Percentiles rank a stretch among this genome's conserved stretches.
Evolutionary conservation across 345 rosid species (phyloP).

Genomic region (Kandelia obovata): DNA sequence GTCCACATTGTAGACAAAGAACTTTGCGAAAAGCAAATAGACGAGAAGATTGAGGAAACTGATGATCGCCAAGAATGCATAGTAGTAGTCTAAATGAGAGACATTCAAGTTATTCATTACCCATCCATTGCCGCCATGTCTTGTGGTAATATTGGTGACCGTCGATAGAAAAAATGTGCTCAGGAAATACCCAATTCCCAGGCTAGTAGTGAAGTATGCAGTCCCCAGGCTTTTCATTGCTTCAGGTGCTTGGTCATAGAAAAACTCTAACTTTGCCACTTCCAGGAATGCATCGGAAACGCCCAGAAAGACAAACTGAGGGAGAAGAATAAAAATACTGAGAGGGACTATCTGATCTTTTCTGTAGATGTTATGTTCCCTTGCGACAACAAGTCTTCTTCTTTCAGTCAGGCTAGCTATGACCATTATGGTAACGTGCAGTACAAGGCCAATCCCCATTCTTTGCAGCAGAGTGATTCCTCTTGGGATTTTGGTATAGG

Average conservation of each 20-base stretch:
- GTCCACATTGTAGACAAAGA: constrained; percentile 54
- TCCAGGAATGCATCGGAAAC: constrained; percentile 67
- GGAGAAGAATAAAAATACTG: constrained; percentile 53
- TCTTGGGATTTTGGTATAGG: constrained; percentile 57
- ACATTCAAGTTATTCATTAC: constrained; percentile 62
- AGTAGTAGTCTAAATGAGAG: constrained; percentile 65
- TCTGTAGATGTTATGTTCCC: constrained; percentile 24
- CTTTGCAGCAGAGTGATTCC: constrained; percentile 75
- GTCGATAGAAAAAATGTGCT: constrained; percentile 60
- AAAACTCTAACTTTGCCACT: constrained; percentile 77
- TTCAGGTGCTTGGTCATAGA: constrained; percentile 85
- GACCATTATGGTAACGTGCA: constrained; percentile 52
- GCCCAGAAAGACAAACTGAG: constrained; percentile 72
- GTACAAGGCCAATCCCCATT: constrained; percentile 58
- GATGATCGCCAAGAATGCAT: constrained; percentile 52
- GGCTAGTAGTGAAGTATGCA: constrained; percentile 52
- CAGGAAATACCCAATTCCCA: constrained; percentile 60
- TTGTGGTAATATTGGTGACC: constrained; percentile 44
- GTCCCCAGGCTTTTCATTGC: constrained; percentile 84
- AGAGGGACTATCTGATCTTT: constrained; percentile 48
- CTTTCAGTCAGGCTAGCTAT: constrained; percentile 51
- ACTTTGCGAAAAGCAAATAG: constrained; percentile 49
- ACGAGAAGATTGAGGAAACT: constrained; percentile 49
- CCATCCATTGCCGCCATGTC: constrained; percentile 53
- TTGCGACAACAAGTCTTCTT: constrained; percentile 52